Conservation (phyloP, 306 rosid species). For the Quercus agrifolia region DNA sequence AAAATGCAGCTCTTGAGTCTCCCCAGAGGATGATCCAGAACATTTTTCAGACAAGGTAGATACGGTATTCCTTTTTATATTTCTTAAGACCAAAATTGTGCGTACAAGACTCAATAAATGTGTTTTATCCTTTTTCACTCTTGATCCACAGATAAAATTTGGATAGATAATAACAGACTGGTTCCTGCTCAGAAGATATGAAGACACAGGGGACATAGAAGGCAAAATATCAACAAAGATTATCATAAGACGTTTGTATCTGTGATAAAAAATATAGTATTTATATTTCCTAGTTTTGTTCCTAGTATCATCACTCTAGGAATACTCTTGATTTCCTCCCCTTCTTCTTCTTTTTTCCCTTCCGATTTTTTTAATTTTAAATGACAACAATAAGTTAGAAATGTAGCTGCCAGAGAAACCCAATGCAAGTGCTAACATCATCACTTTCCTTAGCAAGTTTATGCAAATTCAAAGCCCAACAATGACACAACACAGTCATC, state of each 20-base stretch:
- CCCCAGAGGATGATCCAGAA: conserved; percentile 85
- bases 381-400: no score
- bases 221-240: background rate
- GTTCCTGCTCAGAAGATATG: background rate
- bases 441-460: no score
- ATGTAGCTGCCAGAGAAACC: no score
- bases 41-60: conserved; percentile 77
- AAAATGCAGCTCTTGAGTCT: conserved; percentile 60
- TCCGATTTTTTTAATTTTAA: no score
- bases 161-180: background rate
- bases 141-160: background rate
- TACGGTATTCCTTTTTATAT: background rate
- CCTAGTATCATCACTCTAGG: no score
- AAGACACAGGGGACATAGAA: background rate
- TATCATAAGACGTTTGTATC: background rate
- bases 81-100: background rate
- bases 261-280: background rate
- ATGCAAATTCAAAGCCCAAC: no score
- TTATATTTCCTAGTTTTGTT: background rate
- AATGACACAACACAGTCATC: no score
- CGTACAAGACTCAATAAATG: background rate
- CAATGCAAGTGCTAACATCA: no score
- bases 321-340: no score
- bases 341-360: no score
- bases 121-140: background rate